Evolutionary conservation across 2,329 filamentous ascomycete genomes (phyloP), one percentile per base, ranked within the genome.

Genomic region (Aureobasidium sp.): DNA sequence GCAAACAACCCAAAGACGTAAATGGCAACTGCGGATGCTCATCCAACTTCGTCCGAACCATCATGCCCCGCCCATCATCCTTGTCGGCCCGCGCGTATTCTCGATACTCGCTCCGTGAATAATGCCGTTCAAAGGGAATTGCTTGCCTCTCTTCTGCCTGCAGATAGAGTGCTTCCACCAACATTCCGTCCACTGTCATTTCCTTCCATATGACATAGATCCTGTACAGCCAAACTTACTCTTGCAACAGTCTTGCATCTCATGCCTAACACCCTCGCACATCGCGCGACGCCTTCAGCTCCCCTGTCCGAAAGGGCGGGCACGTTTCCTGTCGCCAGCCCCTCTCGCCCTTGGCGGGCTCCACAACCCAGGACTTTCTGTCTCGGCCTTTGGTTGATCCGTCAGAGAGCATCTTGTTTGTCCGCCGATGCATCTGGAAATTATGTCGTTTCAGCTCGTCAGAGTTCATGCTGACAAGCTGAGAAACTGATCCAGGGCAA

Each of bases 121-220:
- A 51, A 27, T 21, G 13, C 49, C 49, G 49, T 51, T 25, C 34
- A 27, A 10, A 27, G 21, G n/a, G 34, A 14, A 50, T 54, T 54
- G 50, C 50, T 42, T 41, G 37, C 9, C 1, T 27, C 3, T 42
- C 14, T 41, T 27, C 25, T 41, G 27, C 14, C 50, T 42, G 53
- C 53, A 45, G 41, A 57, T 57, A 57, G 53, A 57, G 53, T 57
- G 30, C 53, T 57, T 57, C 53, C 45, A 30, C 53, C 29, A 30
- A 21, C 9, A 57, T 36, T 57, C 53, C 21, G 5, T 16, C 11
- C 53, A 34, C 39, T n/a, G 53, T 57, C 16, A 57, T 45, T 45
- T 57, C 53, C 53, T 57, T 57, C 53, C 13, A 57, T 41, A 57
- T 57, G 53, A 42, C 37, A 42, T 42, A 42, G 36, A 41, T 25